These are phyloP conservation scores for Xenoacremonium recifei DNA, from an alignment of 2,329 filamentous ascomycete genomes.

Conservation along the genomic window DNA sequence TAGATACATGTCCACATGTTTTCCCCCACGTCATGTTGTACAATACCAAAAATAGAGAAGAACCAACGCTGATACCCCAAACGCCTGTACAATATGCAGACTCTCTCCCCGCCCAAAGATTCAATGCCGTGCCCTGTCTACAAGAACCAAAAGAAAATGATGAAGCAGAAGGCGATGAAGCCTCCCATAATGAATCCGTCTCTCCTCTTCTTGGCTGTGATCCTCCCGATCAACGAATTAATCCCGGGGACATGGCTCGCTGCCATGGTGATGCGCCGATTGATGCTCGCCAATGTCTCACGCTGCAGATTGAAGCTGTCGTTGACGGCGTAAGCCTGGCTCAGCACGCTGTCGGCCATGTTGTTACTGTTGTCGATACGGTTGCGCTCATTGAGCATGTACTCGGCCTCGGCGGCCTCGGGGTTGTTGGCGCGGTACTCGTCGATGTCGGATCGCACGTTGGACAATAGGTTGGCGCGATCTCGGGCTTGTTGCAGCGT, in stretches of 20 bases:
- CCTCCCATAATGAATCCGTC: conserved; percentile 90
- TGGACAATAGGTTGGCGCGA: conserved; percentile 84
- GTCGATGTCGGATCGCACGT: conserved; percentile 88
- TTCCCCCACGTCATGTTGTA: conserved; percentile 32
- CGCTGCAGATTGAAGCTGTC: conserved; percentile 86
- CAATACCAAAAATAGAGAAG: too few relatives aligned
- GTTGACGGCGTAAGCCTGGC: conserved; percentile 94
- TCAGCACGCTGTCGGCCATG: conserved; percentile 85
- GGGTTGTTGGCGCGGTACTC: conserved; percentile 83
- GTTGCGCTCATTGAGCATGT: conserved; percentile 89
- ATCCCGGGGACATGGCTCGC: conserved; percentile 91
- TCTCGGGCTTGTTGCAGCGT: conserved; percentile 77
- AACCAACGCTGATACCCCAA: conserved; percentile 37
- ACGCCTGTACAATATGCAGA: conserved; percentile 30
- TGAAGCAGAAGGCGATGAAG: conserved; percentile 90
- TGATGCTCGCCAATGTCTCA: conserved; percentile 85
- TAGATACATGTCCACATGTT: conserved; percentile 24
- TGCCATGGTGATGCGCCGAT: conserved; percentile 83
- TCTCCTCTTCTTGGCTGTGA: conserved; percentile 90
- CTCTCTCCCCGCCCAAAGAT: too few relatives aligned
- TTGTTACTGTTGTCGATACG: conserved; percentile 87
- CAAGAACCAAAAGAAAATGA: conserved; percentile 77
- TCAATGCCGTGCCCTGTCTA: conserved; percentile 40
- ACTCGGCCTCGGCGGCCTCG: conserved; percentile 83
- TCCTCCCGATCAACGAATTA: conserved; percentile 87